Evolutionary conservation across 2,329 filamentous ascomycete genomes (phyloP).

Genomic region (Colletotrichum sp.): DNA sequence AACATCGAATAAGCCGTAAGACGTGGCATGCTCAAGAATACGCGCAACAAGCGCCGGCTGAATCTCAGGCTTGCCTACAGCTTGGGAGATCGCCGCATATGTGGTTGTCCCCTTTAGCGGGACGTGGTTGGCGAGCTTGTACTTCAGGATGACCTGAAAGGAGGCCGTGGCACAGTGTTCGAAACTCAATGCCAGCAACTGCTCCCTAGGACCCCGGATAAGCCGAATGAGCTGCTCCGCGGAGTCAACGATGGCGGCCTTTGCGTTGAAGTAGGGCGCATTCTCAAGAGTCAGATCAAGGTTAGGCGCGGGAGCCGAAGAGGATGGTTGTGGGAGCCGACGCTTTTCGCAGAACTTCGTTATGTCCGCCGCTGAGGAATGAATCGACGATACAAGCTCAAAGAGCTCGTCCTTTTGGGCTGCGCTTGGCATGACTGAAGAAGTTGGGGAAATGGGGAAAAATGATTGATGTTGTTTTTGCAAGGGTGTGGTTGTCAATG

Average conservation of each 20-base stretch:
- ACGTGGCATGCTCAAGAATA: neutral
- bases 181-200: neutral
- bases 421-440: neutral
- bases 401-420: neutral
- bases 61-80: neutral
- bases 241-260: neutral
- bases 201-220: neutral
- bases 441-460: neutral
- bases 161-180: neutral
- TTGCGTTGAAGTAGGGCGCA: neutral
- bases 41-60: neutral
- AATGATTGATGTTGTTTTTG: neutral
- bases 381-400: neutral
- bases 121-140: neutral
- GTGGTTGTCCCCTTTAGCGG: neutral
- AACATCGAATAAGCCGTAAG: neutral
- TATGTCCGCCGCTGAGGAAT: neutral
- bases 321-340: neutral
- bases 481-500: neutral
- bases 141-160: neutral
- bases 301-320: neutral
- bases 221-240: neutral
- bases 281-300: neutral
- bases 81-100: neutral
- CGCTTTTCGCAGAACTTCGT: neutral